Evolutionary conservation across 108 stramenopile genomes (phyloP), one percentile per base, ranked within the genome.

Genomic region (Schizochytrium sp.): DNA sequence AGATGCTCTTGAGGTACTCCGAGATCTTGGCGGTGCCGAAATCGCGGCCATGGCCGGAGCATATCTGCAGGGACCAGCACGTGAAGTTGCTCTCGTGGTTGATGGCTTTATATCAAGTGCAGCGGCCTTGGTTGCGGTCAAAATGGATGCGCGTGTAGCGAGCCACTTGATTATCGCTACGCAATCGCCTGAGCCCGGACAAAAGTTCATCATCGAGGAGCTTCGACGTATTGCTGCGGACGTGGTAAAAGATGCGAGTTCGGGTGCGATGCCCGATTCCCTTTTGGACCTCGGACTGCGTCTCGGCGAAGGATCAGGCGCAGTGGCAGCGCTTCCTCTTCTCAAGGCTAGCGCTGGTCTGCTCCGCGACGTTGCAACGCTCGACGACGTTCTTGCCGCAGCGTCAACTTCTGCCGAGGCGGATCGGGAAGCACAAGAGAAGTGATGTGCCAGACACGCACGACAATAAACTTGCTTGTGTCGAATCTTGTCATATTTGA

Each of bases 61-160:
- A 0, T 94, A 95, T 72, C 48, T 95, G 23, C 93, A 95, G 87
- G 90, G 93, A 21, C 88, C 92, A 0, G 88, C 92, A 23, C 90
- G 88, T 60, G 87, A 94, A 88, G 87, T 96, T 34, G 89, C 95
- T n/a, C 88, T 95, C 14, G 72, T 96, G 48, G 93, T 96, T 5
- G 96, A 96, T 91, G 96, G 96, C 1, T 95, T 95, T 91, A 96
- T 96, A 88, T 95, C 92, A 10, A 93, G 94, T 0, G 91, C 92
- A 19, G 95, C 95, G 12, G 95, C 95, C 58, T 87, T 96, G 89
- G 94, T 95, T 57, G 95, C 96, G 6, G 91, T 91, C 41, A 29
- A 87, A 10, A 90, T 95, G 41, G 76, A 92, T 45, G 95, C 96
- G 14, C 57, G 58, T 47, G 91, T 91, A 6, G 76, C 88, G 18